Evolutionary conservation across 768 basidiomycete genomes (phyloP), one percentile per base, ranked within the genome.

Genomic region (Hericium erinaceus): DNA sequence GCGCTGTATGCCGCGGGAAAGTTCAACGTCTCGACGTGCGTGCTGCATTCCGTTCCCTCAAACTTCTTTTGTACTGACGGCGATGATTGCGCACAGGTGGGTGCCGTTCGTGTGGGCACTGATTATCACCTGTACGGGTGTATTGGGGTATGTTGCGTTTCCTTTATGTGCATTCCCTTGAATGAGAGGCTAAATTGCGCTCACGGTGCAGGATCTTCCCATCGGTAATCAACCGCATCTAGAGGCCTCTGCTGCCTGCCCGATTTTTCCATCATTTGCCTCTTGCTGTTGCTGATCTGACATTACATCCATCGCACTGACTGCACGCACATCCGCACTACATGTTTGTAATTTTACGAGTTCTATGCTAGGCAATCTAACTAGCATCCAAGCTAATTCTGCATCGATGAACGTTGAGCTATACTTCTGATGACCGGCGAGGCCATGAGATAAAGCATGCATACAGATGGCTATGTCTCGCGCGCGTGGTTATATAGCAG

Each of bases 21-120:
- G 9, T 63, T 63, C 46, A 57, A 61, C 39, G 26, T 63, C 4
- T 63, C 62, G 7, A 63, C 62, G 62, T 63, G 54, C 41, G 62
- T 58, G 54, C 55, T 39, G 38, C 33, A 7, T 12, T 55, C 33
- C 40, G 53, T 18, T 28, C 10, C 3, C 24, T 52, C 46, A 37
- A 48, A 22, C 26, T 26, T 51, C 44, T 5, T 38, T 18, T 52
- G 56, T 57, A 51, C 18, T 37, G 38, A 20, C 22, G 52, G 37
- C 8, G 28, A 52, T 26, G 51, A 9, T 24, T 3, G 18, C 39
- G 22, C 4, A 28, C 22, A 63, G 62, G n/a, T 61, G 57, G 56
- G 20, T 63, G 20, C 62, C 62, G 18, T 53, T 55, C 15, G 41
- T 63, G 7, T 63, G 62, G 62, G 62, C 62, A 44, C 60, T 63